Base-by-base conservation (phyloP, 2,329 filamentous ascomycete genomes). In the Ascochyta clinopodiicola region DNA sequence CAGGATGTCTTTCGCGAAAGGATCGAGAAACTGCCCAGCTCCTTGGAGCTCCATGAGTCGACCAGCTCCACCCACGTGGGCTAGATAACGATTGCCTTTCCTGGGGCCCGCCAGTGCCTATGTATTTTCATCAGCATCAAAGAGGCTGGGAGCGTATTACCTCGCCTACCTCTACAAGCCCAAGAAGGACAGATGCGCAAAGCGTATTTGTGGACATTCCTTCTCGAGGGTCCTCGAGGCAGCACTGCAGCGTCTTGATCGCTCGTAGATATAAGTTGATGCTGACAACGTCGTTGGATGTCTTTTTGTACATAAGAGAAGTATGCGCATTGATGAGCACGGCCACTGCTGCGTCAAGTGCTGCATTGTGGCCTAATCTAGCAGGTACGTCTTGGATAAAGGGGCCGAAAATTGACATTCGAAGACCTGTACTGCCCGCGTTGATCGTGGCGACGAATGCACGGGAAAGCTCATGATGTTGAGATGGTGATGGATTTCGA, bases 131-230 rank as follows among this genome's bases (percentile, higher is more conserved):
- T 43, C 34, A 50, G 40, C 22, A 29, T 24, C 7, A 19, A 32
- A 7, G 21, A 8, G 3, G 21, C 3, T 12, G 6, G 38, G 5
- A 19, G 21, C n/a, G 19, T 1, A 7, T 8, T 39, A 15, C 7
- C 22, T 6, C 17, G 48, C 54, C 44, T 51, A 73, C 71, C 54
- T 74, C 71, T 15, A 74, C 70, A 13, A 74, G 39, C 6, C 70
- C 66, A 7, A 74, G 59, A 2, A 73, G 60, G 29, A 74, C 62
- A 6, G 69, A 67, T 39, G 71, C 71, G 49, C 71, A 72, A 6
- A 74, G 67, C 5, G 71, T 74, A 44, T 73, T 72, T 1, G 70
- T 61, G 4, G 70, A 74, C 57, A 69, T 62, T 10, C 69, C 68
- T 36, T 72, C 47, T n/a, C 56, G 45, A 3, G 63, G 62, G 47